Evolutionary conservation across 1,139 yeast species (phyloP), one percentile per base, ranked within the genome.

Genomic region (Casaregolazyma lundiana): DNA sequence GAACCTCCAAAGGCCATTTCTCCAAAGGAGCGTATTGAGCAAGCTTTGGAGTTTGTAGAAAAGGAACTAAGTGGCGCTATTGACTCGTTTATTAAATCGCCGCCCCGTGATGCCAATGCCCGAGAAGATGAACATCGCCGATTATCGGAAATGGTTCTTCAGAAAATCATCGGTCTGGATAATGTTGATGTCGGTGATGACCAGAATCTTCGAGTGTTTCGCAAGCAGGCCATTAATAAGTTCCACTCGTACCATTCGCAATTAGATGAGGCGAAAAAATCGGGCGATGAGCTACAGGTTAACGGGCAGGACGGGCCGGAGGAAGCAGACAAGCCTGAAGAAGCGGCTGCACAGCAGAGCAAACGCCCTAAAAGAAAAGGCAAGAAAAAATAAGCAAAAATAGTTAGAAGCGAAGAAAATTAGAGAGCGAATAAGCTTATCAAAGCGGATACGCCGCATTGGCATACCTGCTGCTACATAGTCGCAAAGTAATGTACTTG

Each of bases 131-230:
- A 63, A 49, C 68, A 68, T 51, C 61, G 68, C 26, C 51, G 65
- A 17, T 55, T 69, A 18, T 57, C 65, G 8, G 73, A 69, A 55
- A 48, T 63, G 40, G 62, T 70, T 29, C 58, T 70, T 24, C 73
- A 68, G 48, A 64, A 64, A 47, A 63, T 68, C 57, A 64, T 70
- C 44, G 48, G 60, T 40, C 60, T 70, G 29, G 74, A 70, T 53
- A 67, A 65, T 40, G 60, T 70, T 30, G 72, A 69, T 46, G 68
- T 65, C 13, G 51, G 58, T 20, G 68, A 57, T 2, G 63, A 64
- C 41, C 61, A 58, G 11, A 71, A 67, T 38, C 55, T 67, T 34
- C 62, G 74, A 17, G 55, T 56, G 43, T 49, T 51, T 38, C 61
- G 74, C 44, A 67, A 68, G 49, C 58, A 57, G 13, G 70, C 70